A percentile compares a stretch with the other conserved stretches of the same genome.
phyloP scores from a whole-genome alignment of 2,329 filamentous ascomycete genomes.

The Cadophora sp. region DNA sequence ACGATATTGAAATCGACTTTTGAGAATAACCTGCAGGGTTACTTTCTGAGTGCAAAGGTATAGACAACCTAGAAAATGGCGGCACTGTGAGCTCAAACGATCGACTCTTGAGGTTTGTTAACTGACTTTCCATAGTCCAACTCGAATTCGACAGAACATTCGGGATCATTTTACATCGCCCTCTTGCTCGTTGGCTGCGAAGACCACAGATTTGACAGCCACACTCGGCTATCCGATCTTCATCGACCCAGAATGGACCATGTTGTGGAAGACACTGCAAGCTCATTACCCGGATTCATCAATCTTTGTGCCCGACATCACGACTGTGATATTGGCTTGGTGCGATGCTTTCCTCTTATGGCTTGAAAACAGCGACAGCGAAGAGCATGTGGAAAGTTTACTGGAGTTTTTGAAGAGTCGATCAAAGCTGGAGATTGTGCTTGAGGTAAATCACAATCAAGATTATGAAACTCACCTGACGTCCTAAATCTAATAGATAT shows the following conservation, averaged over 20 bases:
- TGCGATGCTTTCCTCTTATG: conserved; percentile 48
- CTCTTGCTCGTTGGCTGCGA: conserved; percentile 20
- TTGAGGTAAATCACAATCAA: conserved; percentile 21
- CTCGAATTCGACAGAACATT: conserved; percentile 31
- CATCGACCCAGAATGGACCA: conserved; percentile 52
- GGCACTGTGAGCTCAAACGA: conserved; percentile 9
- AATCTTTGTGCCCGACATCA: conserved; percentile 48
- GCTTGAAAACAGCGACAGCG: conserved; percentile 50
- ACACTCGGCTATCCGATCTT: conserved; percentile 49
- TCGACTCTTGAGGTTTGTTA: not conserved
- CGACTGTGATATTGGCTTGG: conserved; percentile 50
- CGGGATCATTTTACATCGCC: conserved; percentile 32
- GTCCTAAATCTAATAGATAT: too few relatives aligned
- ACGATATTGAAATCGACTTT: not conserved
- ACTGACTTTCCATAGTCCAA: conserved; percentile 27
- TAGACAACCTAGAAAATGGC: not conserved
- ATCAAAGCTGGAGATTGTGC: conserved; percentile 21
- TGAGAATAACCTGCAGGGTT: not conserved
- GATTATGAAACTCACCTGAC: too few relatives aligned
- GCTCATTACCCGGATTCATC: conserved; percentile 49
- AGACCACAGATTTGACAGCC: conserved; percentile 21
- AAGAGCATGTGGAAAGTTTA: conserved; percentile 51
- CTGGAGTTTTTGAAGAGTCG: conserved; percentile 44
- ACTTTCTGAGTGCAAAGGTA: not conserved
- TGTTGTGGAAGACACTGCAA: conserved; percentile 49